phyloP scores from a whole-genome alignment of 1,139 yeast species.

The Taiozyma sp. region DNA sequence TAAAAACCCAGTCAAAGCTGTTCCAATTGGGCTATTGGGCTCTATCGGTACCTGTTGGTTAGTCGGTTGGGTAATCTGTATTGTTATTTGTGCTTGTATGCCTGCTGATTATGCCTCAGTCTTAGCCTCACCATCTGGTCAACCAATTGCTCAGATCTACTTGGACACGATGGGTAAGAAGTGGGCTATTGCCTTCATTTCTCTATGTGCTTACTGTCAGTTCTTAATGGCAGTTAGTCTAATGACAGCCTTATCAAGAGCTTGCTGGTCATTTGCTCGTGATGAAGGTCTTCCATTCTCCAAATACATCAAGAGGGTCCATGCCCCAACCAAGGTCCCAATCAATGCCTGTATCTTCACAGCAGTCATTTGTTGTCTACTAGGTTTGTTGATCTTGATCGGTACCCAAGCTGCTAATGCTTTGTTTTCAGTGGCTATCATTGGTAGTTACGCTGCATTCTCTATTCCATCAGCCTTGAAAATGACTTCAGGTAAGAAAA shows the following conservation, averaged over 20 bases:
- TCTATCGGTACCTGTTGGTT: constrained; percentile 56
- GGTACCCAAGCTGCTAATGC: constrained; percentile 60
- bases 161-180: constrained; percentile 61
- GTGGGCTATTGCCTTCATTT: constrained; percentile 68
- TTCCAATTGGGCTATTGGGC: constrained; percentile 56
- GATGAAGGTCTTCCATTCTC: constrained; percentile 44
- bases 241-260: constrained; percentile 46
- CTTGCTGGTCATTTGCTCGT: constrained; percentile 49
- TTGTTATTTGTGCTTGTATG: constrained; percentile 54
- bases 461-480: constrained; percentile 50
- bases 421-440: constrained; percentile 51
- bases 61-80: constrained; percentile 54
- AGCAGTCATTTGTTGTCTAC: constrained; percentile 30
- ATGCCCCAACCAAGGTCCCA: constrained; percentile 61
- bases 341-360: constrained; percentile 41
- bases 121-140: constrained; percentile 41
- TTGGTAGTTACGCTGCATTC: constrained; percentile 63
- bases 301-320: constrained; percentile 39
- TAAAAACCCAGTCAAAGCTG: constrained; percentile 55
- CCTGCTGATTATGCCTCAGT: constrained; percentile 44
- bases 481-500: constrained; percentile 39
- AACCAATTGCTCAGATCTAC: constrained; percentile 62
- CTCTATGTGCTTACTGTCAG: constrained; percentile 55
- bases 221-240: constrained; percentile 64
- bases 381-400: constrained; percentile 56